Base-by-base conservation (phyloP, 106 monocot species). In the Acorus gramineus region DNA sequence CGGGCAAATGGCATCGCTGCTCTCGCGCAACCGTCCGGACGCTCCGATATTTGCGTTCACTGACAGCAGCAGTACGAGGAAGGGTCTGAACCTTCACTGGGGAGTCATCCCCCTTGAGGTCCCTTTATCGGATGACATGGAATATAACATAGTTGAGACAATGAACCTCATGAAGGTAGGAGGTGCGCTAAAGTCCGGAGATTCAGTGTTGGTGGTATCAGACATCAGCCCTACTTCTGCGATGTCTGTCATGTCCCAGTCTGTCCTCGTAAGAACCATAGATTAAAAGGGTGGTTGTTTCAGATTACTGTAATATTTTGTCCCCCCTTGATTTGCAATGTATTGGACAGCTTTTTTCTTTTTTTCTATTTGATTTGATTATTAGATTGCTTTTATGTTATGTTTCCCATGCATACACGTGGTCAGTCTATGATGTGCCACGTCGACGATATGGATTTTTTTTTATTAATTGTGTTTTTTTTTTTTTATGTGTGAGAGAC, bases 31-130 rank as follows among this genome's bases (percentile, higher is more conserved):
- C 44, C 72, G 78, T 3, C 78, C 78, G 14, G 60, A 62, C 3
- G 65, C 78, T 49, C 78, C 78, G 3, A 62, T 78, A 11, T 78
- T 78, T 52, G 78, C 78, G 1, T 78, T 78, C 67, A 78, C 78
- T 4, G 62, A 78, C 55, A 61, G 63, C 6, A 53, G 67, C 10
- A 14, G 42, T 51, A 61, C 67, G 6, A 61, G 66, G 11, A 78
- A 48, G 62, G 61, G 13, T 4, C 47, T 78, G 72, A 66, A 57
- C 6, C 55, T 78, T 28, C 55, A 62, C 12, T 78, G 78, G 78
- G 78, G 78, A 4, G 67, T 78, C 67, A 60, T 62, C 14, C 71
- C 78, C 49, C 8, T 78, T 47, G 61, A 67, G 47, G 42, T 66
- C 44, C 53, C 59, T 7, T 52, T 72, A 11, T 60, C 62, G 13